Percentiles rank a stretch among this genome's conserved stretches.
Conservation (phyloP, 2,329 filamentous ascomycete species). For the Aureobasidium sp. region DNA sequence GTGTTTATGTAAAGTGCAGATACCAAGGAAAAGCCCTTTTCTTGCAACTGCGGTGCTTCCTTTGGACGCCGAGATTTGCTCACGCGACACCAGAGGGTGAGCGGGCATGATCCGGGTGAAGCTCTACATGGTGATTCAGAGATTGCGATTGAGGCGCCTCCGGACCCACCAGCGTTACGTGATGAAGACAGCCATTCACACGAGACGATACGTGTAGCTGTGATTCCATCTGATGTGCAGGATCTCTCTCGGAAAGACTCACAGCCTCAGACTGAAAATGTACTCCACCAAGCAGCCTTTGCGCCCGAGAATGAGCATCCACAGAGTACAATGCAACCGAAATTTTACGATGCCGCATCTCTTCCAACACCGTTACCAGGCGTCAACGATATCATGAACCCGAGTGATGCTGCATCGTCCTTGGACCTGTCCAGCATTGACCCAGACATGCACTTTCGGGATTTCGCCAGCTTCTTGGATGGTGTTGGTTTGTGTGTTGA, state of each 20-base stretch:
- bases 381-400: not conserved
- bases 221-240: too few species aligned
- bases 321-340: not conserved
- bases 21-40: slow-evolving; percentile 2
- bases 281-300: not conserved
- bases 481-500: not conserved
- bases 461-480: slow-evolving; percentile 1
- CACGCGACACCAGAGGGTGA: not conserved
- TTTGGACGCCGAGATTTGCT: not conserved
- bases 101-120: not conserved
- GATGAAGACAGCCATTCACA: not conserved
- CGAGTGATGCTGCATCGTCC: not conserved
- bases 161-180: not conserved
- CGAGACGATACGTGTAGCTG: not conserved
- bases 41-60: not conserved
- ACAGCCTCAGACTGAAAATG: not conserved
- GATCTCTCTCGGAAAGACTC: not conserved
- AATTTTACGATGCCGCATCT: not conserved
- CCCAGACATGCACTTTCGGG: not conserved
- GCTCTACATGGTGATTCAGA: not conserved
- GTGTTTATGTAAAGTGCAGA: not conserved
- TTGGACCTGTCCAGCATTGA: not conserved
- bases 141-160: not conserved
- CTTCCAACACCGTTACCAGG: not conserved
- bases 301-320: not conserved